Conservation (phyloP, 441 rosid species). For the Raphanus hybrid region DNA sequence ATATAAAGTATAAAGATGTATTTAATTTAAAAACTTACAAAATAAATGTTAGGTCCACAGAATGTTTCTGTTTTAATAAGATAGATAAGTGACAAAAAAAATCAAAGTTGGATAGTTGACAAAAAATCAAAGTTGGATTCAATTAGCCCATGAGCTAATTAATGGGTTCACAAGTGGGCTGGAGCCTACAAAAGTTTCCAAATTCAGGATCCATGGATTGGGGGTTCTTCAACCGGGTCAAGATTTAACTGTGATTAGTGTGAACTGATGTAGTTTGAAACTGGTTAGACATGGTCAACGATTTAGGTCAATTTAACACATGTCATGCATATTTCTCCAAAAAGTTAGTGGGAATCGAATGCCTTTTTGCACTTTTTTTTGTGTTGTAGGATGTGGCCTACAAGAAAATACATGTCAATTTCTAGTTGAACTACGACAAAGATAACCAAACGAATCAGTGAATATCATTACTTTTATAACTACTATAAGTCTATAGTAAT, state of each 20-base stretch:
- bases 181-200: background rate
- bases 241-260: background rate
- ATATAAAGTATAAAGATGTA: too few relatives aligned
- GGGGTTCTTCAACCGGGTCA: constrained; percentile 9
- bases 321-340: constrained; percentile 1
- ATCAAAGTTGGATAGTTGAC: too few relatives aligned
- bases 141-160: constrained; percentile 14
- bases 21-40: too few relatives aligned
- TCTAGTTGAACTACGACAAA: background rate
- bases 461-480: background rate
- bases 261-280: background rate
- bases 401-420: background rate
- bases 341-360: constrained; percentile 18
- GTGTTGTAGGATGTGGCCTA: background rate
- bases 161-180: background rate
- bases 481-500: background rate
- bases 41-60: too few relatives aligned
- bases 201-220: background rate
- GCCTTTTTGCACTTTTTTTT: background rate
- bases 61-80: too few relatives aligned
- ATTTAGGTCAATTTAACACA: background rate
- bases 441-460: background rate
- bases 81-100: too few relatives aligned
- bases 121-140: too few relatives aligned
- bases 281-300: background rate